Base-by-base conservation (phyloP, 2,329 filamentous ascomycete genomes). In the Reticulascus tulasneorum region DNA sequence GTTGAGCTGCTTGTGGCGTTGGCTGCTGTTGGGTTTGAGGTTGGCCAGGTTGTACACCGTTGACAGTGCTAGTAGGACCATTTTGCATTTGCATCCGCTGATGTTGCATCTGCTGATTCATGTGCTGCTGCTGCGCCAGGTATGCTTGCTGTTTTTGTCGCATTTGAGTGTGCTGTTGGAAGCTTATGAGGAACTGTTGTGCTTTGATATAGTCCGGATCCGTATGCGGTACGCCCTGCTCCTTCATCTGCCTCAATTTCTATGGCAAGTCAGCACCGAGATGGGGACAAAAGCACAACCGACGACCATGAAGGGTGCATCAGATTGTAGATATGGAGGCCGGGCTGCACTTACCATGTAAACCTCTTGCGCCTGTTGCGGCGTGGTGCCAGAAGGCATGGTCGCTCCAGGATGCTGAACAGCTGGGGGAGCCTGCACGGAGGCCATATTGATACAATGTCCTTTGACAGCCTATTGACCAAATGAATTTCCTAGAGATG, bases 171-270 rank as follows among this genome's bases (percentile, higher is more conserved):
- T 81, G 75, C 45, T 79, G 77, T 48, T 87, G 84, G 36, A 95
- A 77, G 49, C 73, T 79, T 23, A 77, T 61, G 44, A 96, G 74
- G 42, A 94, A 80, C 44, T 84, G 79, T 35, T 87, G 82, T 21
- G 82, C 77, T 63, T 93, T 94, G 53, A 91, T 75, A 53, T 84
- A 90, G 58, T 97, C 90, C 29, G 91, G 91, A 53, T 97, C 89
- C 38, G 75, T 84, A 38, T 81, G 75, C 25, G 86, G 79, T 17
- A 94, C 83, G 49, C 90, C 90, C 52, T 83, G 75, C 37, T 86
- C 77, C 63, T 91, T 93, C 85, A 97, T 89, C 59, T 86, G 79
- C 55, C 86, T 84, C 48, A 86, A 93, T 75, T 87, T 89, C 90
- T 96, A 53, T 16, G 29, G 16, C 30, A 25, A 31, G 21, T 47